A percentile compares a stretch with the other conserved stretches of the same genome.
Conservation (phyloP, 2,329 filamentous ascomycete species). For the Leptographium procerum region DNA sequence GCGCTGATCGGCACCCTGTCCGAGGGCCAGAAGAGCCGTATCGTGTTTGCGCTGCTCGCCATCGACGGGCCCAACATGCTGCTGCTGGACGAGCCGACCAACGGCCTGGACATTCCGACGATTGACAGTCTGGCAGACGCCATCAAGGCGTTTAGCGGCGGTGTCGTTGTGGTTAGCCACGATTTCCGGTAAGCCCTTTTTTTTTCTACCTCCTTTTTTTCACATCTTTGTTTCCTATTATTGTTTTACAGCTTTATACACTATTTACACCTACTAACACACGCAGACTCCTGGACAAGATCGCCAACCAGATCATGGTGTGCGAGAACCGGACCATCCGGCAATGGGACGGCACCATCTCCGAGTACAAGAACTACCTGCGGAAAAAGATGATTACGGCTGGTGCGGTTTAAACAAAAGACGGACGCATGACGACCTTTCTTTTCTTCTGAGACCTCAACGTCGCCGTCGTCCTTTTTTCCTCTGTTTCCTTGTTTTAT, state of each 20-base stretch:
- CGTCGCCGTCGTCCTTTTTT: neutral
- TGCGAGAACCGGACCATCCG: constrained; percentile 96
- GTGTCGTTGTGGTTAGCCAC: constrained; percentile 96
- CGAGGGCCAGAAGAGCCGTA: constrained; percentile 95
- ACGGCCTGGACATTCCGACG: constrained; percentile 97
- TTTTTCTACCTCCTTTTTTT: neutral
- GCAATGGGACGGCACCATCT: constrained; percentile 79
- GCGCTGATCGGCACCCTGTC: constrained; percentile 96
- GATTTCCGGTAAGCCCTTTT: constrained; percentile 75
- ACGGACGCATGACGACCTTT: neutral
- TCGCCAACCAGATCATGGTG: constrained; percentile 98
- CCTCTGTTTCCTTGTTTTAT: neutral
- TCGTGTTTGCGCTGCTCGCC: constrained; percentile 91
- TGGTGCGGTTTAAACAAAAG: constrained; percentile 63
- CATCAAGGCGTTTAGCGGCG: constrained; percentile 90
- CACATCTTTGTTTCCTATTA: neutral
- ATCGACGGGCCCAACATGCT: constrained; percentile 98
- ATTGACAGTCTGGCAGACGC: constrained; percentile 96
- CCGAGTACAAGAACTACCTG: constrained; percentile 95
- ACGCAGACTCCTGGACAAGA: constrained; percentile 86
- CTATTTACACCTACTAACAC: neutral
- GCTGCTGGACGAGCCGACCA: constrained; percentile 94
- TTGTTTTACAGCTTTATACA: neutral
- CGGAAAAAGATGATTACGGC: constrained; percentile 95
- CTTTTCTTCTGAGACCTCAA: neutral